Evolutionary conservation across 495 filamentous ascomycete species (phyloP), one percentile per base, ranked within the genome.

Genomic region (Xylaria intraflava): DNA sequence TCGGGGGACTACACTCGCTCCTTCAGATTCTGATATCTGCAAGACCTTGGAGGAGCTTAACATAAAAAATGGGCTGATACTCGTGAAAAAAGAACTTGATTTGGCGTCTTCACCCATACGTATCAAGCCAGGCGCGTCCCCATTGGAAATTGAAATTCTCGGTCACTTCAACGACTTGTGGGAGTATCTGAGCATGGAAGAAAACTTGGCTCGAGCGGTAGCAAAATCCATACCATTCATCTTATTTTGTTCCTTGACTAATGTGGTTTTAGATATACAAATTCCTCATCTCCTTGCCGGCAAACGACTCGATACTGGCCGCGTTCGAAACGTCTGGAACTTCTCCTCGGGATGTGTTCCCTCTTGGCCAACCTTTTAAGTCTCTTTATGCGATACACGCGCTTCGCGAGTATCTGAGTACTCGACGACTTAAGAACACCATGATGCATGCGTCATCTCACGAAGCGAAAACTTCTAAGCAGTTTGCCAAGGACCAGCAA

Each of bases 131-230:
- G 73, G 68, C 2, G 69, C 72, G n/a, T 75, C 76, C 11, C 70
- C 70, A 12, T 75, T 91, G 7, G 87, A 95, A 56, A 72, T 75
- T 12, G 88, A 91, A 55, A 83, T 97, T 19, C 69, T 95, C 50
- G 81, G 84, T 51, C 88, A 95, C 67, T 95, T 96, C 64, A 81
- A 89, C 49, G 83, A 91, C 50, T 69, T 98, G 8, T 95, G 92
- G 74, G 79, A 82, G 16, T 83, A 92, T 59, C 78, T 98, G 33
- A 80, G 81, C 46, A 81, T 93, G 65, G 79, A 88, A 38, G 87
- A 89, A 53, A 77, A 75, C 38, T 69, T 93, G 14, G 83, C 86
- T n/a, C 72, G 77, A 59, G 81, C 84, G 68, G 82, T 88, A 72
- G 55, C 66, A 53, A 22, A 16, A 16, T 5, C 31, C n/a, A 17